Conservation (phyloP, 1,284 basidiomycete species). For the Leccinum fallax region DNA sequence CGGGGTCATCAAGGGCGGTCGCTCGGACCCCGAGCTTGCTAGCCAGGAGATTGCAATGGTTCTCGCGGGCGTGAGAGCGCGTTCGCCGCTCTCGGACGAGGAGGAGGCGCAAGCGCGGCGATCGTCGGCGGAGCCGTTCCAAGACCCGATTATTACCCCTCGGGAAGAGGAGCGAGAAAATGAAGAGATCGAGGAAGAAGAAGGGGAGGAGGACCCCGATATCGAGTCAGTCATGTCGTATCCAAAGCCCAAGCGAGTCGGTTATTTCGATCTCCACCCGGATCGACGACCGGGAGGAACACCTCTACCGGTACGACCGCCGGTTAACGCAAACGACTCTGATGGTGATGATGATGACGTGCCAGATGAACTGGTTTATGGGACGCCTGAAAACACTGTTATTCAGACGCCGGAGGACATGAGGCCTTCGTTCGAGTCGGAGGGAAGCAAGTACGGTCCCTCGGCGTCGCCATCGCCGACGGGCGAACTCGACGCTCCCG, state of each 20-base stretch:
- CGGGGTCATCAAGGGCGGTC: slow-evolving; percentile 37
- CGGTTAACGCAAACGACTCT: slow-evolving; percentile 34
- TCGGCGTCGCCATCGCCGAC: slow-evolving; percentile 33
- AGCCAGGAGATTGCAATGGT: slow-evolving; percentile 73
- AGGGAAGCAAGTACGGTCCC: slow-evolving; percentile 36
- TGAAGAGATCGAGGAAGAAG: slow-evolving; percentile 28
- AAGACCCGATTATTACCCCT: slow-evolving; percentile 10
- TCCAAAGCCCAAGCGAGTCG: slow-evolving; percentile 45
- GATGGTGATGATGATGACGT: slow-evolving; percentile 35
- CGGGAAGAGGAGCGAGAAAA: slow-evolving; percentile 2
- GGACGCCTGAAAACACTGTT: slow-evolving; percentile 25
- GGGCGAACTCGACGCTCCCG: slow-evolving; percentile 36
- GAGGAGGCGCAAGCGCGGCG: slow-evolving; percentile 21
- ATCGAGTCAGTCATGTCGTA: slow-evolving; percentile 39
- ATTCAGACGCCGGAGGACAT: slow-evolving; percentile 25
- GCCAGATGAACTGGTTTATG: slow-evolving; percentile 37
- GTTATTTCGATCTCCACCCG: slow-evolving; percentile 74
- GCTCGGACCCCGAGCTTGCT: slow-evolving; percentile 68
- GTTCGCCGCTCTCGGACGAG: slow-evolving; percentile 52
- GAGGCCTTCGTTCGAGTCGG: slow-evolving; percentile 36
- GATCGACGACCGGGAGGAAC: slow-evolving; percentile 42
- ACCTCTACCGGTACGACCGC: slow-evolving; percentile 33
- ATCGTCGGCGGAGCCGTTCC: slow-evolving; percentile 9
- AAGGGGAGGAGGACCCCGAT: slow-evolving; percentile 38
- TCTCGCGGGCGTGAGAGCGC: slow-evolving; percentile 61